These are phyloP conservation scores for Tetrahymena elliotti DNA, from an alignment of 73 alveolate genomes.

Conservation along the genomic window DNA sequence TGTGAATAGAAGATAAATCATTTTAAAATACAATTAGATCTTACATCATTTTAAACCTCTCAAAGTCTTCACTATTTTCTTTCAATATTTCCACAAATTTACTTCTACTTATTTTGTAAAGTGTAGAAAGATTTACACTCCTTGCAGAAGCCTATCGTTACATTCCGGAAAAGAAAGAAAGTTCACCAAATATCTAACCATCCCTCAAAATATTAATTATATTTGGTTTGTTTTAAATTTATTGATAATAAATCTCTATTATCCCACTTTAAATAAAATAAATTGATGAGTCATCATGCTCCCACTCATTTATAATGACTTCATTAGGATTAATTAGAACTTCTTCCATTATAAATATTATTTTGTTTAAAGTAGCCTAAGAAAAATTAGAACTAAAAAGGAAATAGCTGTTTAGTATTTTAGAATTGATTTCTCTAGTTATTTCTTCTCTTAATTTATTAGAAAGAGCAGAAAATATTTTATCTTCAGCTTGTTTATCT, in stretches of 20 bases:
- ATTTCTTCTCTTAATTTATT: background rate
- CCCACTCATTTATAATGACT: background rate
- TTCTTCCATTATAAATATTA: background rate
- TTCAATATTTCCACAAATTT: background rate
- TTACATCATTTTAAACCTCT: background rate
- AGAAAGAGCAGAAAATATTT: background rate
- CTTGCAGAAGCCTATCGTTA: slow-evolving; percentile 7
- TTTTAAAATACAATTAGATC: background rate
- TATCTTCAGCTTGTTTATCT: background rate
- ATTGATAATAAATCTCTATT: background rate
- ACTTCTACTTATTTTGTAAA: slow-evolving; percentile 11
- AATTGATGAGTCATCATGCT: background rate
- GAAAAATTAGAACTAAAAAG: background rate
- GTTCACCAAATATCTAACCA: slow-evolving; percentile 9
- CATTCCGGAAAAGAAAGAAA: slow-evolving; percentile 7
- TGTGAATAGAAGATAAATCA: background rate
- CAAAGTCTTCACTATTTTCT: slow-evolving; percentile 18
- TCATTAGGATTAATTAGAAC: background rate
- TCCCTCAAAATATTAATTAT: background rate
- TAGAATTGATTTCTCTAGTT: background rate
- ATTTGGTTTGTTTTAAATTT: background rate
- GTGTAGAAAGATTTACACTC: slow-evolving; percentile 6
- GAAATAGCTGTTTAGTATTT: background rate
- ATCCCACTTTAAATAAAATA: background rate
- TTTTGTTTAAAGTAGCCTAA: background rate